A percentile compares a stretch with the other conserved stretches of the same genome.
phyloP scores from a whole-genome alignment of 2,329 filamentous ascomycete species.

The Colletotrichum eleusines region DNA sequence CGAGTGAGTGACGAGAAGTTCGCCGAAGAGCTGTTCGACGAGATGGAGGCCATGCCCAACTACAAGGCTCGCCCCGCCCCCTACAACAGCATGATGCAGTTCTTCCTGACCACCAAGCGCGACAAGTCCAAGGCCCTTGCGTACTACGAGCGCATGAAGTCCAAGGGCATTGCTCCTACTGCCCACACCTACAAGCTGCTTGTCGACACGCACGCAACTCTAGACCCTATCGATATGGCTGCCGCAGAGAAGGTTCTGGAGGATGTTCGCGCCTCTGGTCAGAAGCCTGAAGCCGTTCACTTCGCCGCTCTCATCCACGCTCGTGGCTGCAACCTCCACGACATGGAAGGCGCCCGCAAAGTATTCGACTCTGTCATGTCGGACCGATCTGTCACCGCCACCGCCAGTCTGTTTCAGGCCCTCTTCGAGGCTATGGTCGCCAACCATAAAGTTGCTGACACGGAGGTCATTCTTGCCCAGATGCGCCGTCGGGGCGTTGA shows the following conservation, averaged over 20 bases:
- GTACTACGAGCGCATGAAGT: constrained; percentile 96
- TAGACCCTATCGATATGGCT: constrained; percentile 90
- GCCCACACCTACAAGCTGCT: constrained; percentile 98
- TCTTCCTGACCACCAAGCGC: constrained; percentile 97
- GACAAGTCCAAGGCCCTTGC: constrained; percentile 93
- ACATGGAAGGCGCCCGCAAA: constrained; percentile 84
- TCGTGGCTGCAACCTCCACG: constrained; percentile 92
- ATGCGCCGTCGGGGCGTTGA: constrained; percentile 83
- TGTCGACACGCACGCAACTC: constrained; percentile 92
- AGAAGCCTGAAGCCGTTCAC: constrained; percentile 89
- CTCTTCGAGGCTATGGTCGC: constrained; percentile 98
- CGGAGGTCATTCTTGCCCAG: constrained; percentile 77
- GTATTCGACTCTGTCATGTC: constrained; percentile 86
- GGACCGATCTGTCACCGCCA: constrained; percentile 74
- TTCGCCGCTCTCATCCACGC: constrained; percentile 97
- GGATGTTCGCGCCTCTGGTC: constrained; percentile 79
- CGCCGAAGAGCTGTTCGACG: constrained; percentile 96
- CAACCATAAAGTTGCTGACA: constrained; percentile 85
- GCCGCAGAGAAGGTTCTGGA: constrained; percentile 88
- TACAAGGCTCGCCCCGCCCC: constrained; percentile 98
- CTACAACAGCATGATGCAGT: constrained; percentile 99
- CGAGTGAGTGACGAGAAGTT: constrained; percentile 98
- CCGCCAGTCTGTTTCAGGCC: constrained; percentile 93
- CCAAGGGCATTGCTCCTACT: constrained; percentile 87
- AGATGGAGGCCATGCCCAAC: constrained; percentile 99